Evolutionary conservation across 2,329 filamentous ascomycete genomes (phyloP).

Genomic region (Simplicillium sp.): DNA sequence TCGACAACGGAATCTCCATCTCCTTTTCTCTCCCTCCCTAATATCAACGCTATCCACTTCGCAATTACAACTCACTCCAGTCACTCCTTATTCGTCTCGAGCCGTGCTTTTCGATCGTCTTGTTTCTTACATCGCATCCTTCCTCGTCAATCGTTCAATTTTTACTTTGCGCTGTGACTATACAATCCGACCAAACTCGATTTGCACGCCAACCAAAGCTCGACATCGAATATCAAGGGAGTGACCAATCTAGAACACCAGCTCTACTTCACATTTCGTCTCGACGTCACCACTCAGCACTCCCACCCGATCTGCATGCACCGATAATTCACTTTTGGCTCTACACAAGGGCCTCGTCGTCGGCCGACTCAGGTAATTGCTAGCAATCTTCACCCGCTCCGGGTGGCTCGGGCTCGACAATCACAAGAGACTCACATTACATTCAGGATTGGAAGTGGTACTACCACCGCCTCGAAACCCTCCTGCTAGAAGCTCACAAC

Average conservation of each 20-base stretch:
- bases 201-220: no score
- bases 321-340: not conserved
- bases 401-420: not conserved
- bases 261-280: no score
- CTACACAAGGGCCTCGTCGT: not conserved
- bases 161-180: not conserved
- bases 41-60: conserved; percentile 27
- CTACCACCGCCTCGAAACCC: no score
- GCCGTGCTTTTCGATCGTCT: conserved; percentile 8
- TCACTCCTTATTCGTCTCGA: conserved; percentile 24
- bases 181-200: no score
- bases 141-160: conserved; percentile 3
- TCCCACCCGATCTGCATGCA: not conserved
- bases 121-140: conserved; percentile 8
- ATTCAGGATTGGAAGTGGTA: not conserved
- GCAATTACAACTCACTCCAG: conserved; percentile 27
- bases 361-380: not conserved
- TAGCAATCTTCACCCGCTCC: not conserved
- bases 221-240: no score
- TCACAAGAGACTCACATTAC: not conserved
- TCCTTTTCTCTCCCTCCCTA: conserved; percentile 22
- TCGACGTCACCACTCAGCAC: no score
- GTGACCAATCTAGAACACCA: no score
- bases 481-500: no score
- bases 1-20: conserved; percentile 8